phyloP scores from a whole-genome alignment of 352 stramenopile species.

The Stephanocyclus meneghinianus region DNA sequence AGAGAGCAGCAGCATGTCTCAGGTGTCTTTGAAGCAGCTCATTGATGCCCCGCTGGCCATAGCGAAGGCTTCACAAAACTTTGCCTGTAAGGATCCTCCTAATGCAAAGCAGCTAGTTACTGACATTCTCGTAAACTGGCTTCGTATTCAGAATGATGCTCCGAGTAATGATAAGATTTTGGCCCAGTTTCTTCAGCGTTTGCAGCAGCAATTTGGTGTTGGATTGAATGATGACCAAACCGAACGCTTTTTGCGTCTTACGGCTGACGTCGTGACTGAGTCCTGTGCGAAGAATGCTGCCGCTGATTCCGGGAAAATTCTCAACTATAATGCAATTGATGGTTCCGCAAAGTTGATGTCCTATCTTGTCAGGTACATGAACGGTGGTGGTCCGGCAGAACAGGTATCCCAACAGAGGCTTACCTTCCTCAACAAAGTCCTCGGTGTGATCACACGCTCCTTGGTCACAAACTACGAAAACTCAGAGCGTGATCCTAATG shows the following conservation, averaged over 20 bases:
- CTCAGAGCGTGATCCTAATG: conserved; percentile 31
- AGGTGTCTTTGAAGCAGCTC: conserved; percentile 61
- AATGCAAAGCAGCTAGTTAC: conserved; percentile 84
- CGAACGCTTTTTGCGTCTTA: conserved; percentile 96
- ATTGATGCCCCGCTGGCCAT: conserved; percentile 60
- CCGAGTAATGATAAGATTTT: conserved; percentile 91
- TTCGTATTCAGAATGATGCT: conserved; percentile 94
- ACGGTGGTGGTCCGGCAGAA: conserved; percentile 84
- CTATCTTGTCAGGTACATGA: conserved; percentile 94
- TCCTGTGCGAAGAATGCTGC: conserved; percentile 88
- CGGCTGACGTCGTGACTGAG: conserved; percentile 95
- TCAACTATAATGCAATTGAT: conserved; percentile 94
- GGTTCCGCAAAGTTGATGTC: conserved; percentile 94
- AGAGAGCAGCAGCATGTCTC: conserved; percentile 75
- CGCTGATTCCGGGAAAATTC: conserved; percentile 63
- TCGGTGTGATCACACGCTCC: conserved; percentile 91
- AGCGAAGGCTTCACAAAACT: conserved; percentile 61
- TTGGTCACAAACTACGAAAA: conserved; percentile 86
- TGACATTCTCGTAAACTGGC: conserved; percentile 94
- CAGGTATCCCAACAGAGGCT: conserved; percentile 73
- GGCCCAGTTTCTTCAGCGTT: conserved; percentile 94
- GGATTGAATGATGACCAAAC: conserved; percentile 95
- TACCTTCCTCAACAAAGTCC: conserved; percentile 91
- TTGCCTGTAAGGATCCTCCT: conserved; percentile 76
- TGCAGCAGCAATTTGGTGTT: conserved; percentile 90